phyloP scores from a whole-genome alignment of 108 stramenopile genomes.

The Mayamaea pseudoterrestris region DNA sequence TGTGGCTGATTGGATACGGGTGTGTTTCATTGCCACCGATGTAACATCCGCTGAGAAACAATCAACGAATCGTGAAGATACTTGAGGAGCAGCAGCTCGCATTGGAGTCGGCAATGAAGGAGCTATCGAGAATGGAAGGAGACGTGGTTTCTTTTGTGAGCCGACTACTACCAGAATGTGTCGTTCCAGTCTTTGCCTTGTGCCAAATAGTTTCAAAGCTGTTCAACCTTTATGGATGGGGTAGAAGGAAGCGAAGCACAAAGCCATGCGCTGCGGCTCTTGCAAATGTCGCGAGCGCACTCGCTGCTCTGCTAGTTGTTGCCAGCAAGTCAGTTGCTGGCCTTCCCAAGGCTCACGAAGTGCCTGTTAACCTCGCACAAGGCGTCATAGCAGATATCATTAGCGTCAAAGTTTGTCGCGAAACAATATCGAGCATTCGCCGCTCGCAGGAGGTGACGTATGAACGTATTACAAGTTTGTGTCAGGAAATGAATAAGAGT shows the following conservation, averaged over 20 bases:
- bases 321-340: slow-evolving; percentile 17
- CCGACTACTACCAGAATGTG: slow-evolving; percentile 36
- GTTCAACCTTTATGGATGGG: slow-evolving; percentile 61
- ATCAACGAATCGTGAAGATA: slow-evolving; percentile 16
- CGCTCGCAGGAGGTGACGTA: too few species aligned
- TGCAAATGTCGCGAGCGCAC: too few species aligned
- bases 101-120: slow-evolving; percentile 4
- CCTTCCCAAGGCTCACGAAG: too few species aligned
- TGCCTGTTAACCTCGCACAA: too few species aligned
- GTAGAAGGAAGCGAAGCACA: slow-evolving; percentile 50
- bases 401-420: too few species aligned
- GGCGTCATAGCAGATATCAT: too few species aligned
- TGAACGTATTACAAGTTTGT: too few species aligned
- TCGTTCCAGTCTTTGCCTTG: slow-evolving; percentile 51
- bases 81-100: slow-evolving; percentile 21
- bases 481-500: too few species aligned
- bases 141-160: slow-evolving; percentile 7
- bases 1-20: slow-evolving; percentile 33
- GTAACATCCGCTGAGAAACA: too few species aligned
- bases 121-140: slow-evolving; percentile 4
- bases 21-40: slow-evolving; percentile 5
- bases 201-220: slow-evolving; percentile 39
- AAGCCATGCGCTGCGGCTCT: slow-evolving; percentile 43
- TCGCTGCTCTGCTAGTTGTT: slow-evolving; percentile 37
- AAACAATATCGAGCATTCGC: too few species aligned